Evolutionary conservation across 495 filamentous ascomycete species (phyloP).

Genomic region (Glonium stellatum): DNA sequence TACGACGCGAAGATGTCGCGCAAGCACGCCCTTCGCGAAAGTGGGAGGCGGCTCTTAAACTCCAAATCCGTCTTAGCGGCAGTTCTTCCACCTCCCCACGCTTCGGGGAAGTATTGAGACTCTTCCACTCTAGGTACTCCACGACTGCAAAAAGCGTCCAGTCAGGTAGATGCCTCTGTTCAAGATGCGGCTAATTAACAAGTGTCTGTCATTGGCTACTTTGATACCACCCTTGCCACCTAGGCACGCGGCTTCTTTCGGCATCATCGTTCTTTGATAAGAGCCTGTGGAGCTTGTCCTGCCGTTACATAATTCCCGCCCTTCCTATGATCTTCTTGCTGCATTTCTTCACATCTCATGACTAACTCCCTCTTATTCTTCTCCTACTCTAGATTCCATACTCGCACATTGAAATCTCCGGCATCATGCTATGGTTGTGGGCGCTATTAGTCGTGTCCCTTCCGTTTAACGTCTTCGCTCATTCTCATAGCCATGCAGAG

Average conservation of each 20-base stretch:
- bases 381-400: background rate
- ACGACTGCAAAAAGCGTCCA: too few species aligned
- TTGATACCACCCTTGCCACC: background rate
- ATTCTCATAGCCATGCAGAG: slow-evolving; percentile 17
- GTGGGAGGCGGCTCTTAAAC: background rate
- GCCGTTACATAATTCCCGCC: slow-evolving; percentile 29
- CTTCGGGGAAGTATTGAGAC: too few species aligned
- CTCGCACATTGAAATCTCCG: background rate
- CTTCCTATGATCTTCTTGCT: slow-evolving; percentile 2
- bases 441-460: background rate
- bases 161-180: too few species aligned
- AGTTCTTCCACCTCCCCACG: background rate
- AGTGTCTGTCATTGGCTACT: too few species aligned
- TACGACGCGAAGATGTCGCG: slow-evolving; percentile 13
- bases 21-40: background rate
- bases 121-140: too few species aligned
- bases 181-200: too few species aligned
- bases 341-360: background rate
- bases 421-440: background rate
- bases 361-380: background rate
- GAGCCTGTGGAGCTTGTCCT: background rate
- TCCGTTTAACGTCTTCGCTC: slow-evolving; percentile 7
- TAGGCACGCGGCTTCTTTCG: background rate
- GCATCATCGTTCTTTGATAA: background rate
- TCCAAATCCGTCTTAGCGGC: background rate